A percentile compares a stretch with the other conserved stretches of the same genome.
Evolutionary conservation across 2,329 filamentous ascomycete genomes (phyloP).

Genomic region (Claviceps capensis): DNA sequence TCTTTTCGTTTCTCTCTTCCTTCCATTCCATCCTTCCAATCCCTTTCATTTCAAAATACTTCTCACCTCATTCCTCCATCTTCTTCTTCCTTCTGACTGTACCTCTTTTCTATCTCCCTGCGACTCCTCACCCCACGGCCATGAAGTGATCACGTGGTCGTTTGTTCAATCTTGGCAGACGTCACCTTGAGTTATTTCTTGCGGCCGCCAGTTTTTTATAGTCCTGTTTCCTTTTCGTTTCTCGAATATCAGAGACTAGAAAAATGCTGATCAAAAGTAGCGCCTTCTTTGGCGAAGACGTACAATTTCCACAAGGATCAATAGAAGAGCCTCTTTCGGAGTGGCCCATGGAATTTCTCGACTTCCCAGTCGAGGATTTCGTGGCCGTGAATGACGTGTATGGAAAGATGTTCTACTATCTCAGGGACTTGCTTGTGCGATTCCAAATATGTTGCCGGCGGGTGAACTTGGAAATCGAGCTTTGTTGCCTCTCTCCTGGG

Average conservation of each 20-base stretch:
- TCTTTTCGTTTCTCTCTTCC: too few relatives aligned
- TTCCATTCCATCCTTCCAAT: too few relatives aligned
- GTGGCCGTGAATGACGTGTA: conserved; percentile 14
- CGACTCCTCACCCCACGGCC: too few relatives aligned
- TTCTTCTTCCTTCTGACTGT: neutral
- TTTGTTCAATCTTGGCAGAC: too few relatives aligned
- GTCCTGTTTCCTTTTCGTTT: too few relatives aligned
- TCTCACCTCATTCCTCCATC: neutral
- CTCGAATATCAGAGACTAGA: too few relatives aligned
- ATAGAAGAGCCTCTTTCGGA: conserved; percentile 14
- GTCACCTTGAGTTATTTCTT: too few relatives aligned
- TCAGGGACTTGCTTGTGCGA: conserved; percentile 9
- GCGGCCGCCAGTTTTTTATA: too few relatives aligned
- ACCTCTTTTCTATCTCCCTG: too few relatives aligned
- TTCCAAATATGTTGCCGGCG: conserved; percentile 9
- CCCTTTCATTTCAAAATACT: too few relatives aligned
- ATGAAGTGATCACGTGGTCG: too few relatives aligned
- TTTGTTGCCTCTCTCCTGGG: neutral
- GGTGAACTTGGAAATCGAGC: neutral
- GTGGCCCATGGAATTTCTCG: conserved; percentile 15
- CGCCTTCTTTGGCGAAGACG: conserved; percentile 1
- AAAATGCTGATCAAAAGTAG: neutral
- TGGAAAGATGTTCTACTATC: conserved; percentile 16
- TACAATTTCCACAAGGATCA: conserved; percentile 1
- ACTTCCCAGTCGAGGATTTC: conserved; percentile 4